phyloP scores from a whole-genome alignment of 257 asterid genomes.

The Nicotiana benthamiana region DNA sequence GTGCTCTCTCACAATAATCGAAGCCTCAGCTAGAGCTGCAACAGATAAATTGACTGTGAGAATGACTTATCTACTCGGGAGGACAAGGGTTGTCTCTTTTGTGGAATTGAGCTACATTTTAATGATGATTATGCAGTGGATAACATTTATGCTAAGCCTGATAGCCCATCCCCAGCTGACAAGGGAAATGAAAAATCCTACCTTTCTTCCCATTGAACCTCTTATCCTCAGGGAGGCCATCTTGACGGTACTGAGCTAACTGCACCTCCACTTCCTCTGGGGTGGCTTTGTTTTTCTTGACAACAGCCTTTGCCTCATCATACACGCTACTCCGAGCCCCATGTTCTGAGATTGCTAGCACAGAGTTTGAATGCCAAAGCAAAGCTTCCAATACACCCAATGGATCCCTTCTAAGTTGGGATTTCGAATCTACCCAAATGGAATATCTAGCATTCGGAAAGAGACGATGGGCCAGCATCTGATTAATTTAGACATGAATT shows the following conservation, averaged over 20 bases:
- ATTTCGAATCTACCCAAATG: slow-evolving; percentile 96
- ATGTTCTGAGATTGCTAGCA: slow-evolving; percentile 95
- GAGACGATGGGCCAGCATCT: slow-evolving; percentile 98
- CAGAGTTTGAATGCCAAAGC: slow-evolving; percentile 78
- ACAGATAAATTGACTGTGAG: background rate
- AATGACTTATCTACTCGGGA: background rate
- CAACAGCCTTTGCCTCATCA: slow-evolving; percentile 98
- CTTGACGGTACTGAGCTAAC: slow-evolving; percentile 67
- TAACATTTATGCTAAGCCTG: background rate
- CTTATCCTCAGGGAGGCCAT: slow-evolving; percentile 90
- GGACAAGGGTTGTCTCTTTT: background rate
- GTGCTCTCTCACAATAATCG: slow-evolving; percentile 93
- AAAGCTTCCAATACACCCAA: slow-evolving; percentile 83
- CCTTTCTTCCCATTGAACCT: slow-evolving; percentile 96
- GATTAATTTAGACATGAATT: slow-evolving; percentile 23
- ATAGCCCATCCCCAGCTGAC: background rate
- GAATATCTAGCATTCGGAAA: slow-evolving; percentile 89
- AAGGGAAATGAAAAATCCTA: slow-evolving; percentile 17
- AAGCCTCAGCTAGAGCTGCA: slow-evolving; percentile 98
- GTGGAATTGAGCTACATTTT: background rate
- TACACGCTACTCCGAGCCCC: slow-evolving; percentile 98
- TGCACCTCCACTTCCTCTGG: slow-evolving; percentile 94
- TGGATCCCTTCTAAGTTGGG: slow-evolving; percentile 95
- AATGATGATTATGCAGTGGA: background rate
- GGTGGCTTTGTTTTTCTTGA: slow-evolving; percentile 85